Percentiles rank a stretch among this genome's conserved stretches.
Conservation (phyloP, 257 asterid genomes). For the Solanum pinnatisectum region DNA sequence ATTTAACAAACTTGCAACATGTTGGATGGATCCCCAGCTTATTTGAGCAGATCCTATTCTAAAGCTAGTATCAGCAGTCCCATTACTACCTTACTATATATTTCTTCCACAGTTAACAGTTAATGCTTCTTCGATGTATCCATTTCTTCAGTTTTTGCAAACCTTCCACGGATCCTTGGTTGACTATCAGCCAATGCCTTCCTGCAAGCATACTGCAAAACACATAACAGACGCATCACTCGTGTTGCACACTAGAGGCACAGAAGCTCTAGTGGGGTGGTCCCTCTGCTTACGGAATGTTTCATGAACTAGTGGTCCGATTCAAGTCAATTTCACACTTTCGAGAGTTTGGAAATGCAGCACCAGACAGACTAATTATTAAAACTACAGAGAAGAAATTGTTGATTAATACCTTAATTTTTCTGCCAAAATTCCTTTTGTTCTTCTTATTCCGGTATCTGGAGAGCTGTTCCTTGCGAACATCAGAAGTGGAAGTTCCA, state of each 20-base stretch:
- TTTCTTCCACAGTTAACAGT: constrained; percentile 1
- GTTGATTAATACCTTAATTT: constrained; percentile 54
- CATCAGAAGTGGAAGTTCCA: constrained; percentile 45
- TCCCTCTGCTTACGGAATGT: neutral
- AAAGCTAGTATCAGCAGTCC: neutral
- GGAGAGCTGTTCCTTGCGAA: constrained; percentile 71
- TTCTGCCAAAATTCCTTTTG: constrained; percentile 82
- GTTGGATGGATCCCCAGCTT: constrained; percentile 1
- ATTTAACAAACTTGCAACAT: neutral
- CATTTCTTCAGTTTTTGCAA: constrained; percentile 61
- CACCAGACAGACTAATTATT: neutral
- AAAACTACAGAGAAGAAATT: neutral
- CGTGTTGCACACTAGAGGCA: neutral
- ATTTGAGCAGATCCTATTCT: constrained; percentile 5
- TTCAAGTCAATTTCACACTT: neutral
- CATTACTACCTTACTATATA: neutral
- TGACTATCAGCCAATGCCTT: constrained; percentile 92
- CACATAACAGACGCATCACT: neutral
- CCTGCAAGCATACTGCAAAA: constrained; percentile 83
- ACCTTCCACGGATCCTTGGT: constrained; percentile 88
- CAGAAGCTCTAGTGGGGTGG: neutral
- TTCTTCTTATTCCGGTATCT: constrained; percentile 80
- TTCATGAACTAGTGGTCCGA: neutral
- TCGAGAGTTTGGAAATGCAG: neutral
- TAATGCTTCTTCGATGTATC: constrained; percentile 34